Base-by-base conservation (phyloP, 148 eudicot genomes). In the Camellia japonica region DNA sequence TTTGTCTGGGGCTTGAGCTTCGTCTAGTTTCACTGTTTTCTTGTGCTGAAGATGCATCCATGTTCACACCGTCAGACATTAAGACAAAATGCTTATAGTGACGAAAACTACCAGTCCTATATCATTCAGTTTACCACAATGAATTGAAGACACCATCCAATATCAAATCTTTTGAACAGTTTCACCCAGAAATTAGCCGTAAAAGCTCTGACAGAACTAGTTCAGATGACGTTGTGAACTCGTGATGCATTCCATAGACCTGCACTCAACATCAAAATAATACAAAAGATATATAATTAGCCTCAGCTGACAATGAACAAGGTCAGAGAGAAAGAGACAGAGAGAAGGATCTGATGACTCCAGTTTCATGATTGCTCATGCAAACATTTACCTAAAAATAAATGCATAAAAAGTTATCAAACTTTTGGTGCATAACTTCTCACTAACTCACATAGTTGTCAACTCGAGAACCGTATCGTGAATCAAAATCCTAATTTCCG, bases 301-400 rank as follows among this genome's bases (percentile, higher is more conserved):
- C 20, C 44, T 15, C 52, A 43, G 6, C 38, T 19, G 4, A n/a
- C 51, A 70, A 42, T 49, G 56, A 46, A 70, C 55, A 70, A 68
- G 51, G 7, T 19, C n/a, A 68, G 72, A 68, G 72, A 68, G 72
- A 68, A 51, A 68, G 72, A 43, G 72, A 68, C 19, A 68, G 72
- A 68, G 71, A 67, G 71, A 67, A 15, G 13, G 63, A 60, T 11
- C 9, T 4, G 13, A 16, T 10, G 4, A 64, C 9, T 55, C 59
- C 13, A 55, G 59, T 55, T 55, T 55, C 59, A 51, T 55, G 13
- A 55, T 3, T 9, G 14, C 8, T 9, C 0, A 55, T 55, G 52
- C 7, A 49, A 49, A 55, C 59, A 55, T 55, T 8, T 55, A 55
- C 59, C 11, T 12, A 55, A 13, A 55, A 55, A 55, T 55, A 55